A percentile compares a stretch with the other conserved stretches of the same genome.
Evolutionary conservation across 2,329 filamentous ascomycete species (phyloP).

Genomic region (Rutstroemia sp.): DNA sequence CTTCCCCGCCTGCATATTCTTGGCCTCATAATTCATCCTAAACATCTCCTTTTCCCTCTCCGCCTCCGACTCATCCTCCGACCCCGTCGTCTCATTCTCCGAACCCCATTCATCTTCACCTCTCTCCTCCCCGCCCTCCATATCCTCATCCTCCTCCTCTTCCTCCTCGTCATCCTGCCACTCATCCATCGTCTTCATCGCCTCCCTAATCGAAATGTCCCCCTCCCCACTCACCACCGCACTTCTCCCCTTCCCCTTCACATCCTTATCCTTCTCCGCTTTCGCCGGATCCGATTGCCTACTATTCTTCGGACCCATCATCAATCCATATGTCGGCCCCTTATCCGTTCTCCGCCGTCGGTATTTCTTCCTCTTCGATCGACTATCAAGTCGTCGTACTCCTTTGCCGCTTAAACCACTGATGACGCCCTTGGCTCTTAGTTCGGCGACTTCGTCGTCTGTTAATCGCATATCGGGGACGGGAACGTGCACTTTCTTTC

Average conservation of each 20-base stretch:
- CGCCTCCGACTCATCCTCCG: constrained; percentile 7
- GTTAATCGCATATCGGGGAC: constrained; percentile 25
- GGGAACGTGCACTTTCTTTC: constrained; percentile 19
- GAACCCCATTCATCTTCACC: constrained; percentile 5
- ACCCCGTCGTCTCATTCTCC: constrained; percentile 4
- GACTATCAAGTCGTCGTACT: constrained; percentile 8
- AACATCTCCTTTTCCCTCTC: constrained; percentile 10
- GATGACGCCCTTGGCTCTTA: constrained; percentile 10
- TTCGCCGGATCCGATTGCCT: background rate
- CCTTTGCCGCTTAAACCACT: constrained; percentile 10
- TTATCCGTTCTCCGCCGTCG: background rate
- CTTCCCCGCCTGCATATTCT: background rate
- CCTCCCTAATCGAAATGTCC: constrained; percentile 1
- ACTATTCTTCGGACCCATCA: background rate
- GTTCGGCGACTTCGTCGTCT: constrained; percentile 17
- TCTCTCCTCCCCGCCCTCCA: background rate
- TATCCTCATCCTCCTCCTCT: background rate
- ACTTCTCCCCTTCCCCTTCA: background rate
- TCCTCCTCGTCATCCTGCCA: background rate
- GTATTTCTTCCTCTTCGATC: constrained; percentile 12
- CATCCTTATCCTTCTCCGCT: background rate
- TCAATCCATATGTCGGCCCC: constrained; percentile 2
- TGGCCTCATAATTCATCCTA: constrained; percentile 5
- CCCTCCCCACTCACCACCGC: background rate
- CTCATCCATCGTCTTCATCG: background rate